Evolutionary conservation across 2,329 filamentous ascomycete species (phyloP).

Genomic region (Exserohilum turcica): DNA sequence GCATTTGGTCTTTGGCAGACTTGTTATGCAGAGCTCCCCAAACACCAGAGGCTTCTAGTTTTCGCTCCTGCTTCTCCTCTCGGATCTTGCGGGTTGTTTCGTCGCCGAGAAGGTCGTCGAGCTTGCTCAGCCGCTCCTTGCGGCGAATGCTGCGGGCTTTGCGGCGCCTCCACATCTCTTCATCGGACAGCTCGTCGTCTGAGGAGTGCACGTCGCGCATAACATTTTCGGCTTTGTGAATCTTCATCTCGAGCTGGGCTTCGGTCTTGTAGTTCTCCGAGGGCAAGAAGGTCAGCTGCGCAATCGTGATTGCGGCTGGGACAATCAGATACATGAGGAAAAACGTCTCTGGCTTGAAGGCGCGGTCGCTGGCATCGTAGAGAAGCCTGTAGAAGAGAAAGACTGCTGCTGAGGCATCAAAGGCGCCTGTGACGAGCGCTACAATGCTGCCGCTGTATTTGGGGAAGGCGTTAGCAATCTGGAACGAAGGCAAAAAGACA

Average conservation of each 20-base stretch:
- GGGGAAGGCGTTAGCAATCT: constrained; percentile 83
- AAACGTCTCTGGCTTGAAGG: constrained; percentile 69
- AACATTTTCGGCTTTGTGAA: constrained; percentile 37
- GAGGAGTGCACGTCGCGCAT: constrained; percentile 57
- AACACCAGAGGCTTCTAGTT: constrained; percentile 72
- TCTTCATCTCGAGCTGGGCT: constrained; percentile 44
- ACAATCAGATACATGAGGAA: constrained; percentile 75
- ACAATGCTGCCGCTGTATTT: constrained; percentile 77
- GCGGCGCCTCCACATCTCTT: constrained; percentile 52
- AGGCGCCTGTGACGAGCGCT: constrained; percentile 78
- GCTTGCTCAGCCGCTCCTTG: constrained; percentile 67
- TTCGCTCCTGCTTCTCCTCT: constrained; percentile 65
- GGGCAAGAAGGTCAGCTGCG: constrained; percentile 75
- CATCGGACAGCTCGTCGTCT: constrained; percentile 60
- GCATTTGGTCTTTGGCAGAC: constrained; percentile 72
- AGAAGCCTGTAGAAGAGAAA: constrained; percentile 76
- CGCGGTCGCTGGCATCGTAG: constrained; percentile 63
- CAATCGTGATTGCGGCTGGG: constrained; percentile 67
- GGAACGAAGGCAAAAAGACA: constrained; percentile 81
- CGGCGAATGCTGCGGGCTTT: constrained; percentile 49
- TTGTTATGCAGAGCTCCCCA: constrained; percentile 83
- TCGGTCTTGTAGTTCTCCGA: constrained; percentile 76
- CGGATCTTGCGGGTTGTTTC: constrained; percentile 66
- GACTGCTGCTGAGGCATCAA: constrained; percentile 79
- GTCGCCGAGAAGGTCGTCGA: constrained; percentile 73